Evolutionary conservation across 345 rosid species (phyloP), one percentile per base, ranked within the genome.

Genomic region (Eucalyptus marginata): DNA sequence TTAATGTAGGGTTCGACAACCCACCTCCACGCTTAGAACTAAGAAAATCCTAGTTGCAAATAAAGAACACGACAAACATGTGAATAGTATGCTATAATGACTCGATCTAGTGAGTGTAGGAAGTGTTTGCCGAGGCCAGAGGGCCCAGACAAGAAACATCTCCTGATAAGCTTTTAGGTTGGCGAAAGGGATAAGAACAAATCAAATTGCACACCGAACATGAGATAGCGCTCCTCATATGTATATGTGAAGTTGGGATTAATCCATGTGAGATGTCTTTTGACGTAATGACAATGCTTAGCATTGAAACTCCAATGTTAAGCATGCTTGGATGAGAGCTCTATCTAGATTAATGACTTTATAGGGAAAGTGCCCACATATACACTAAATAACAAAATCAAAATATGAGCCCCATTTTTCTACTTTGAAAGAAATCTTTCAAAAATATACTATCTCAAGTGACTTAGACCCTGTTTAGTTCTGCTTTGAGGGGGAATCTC

Each of bases 21-120:
- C 22, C 11, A 66, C 36, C 76, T n/a, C 4, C 20, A 0, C 2
- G 6, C 13, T 68, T 5, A n/a, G 7, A 33, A 68, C 20, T 33
- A 68, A 68, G 25, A 68, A 68, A 76, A 76, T 24, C 47, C 47
- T 10, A 36, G 27, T 22, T 18, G 5, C 14, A 36, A 10, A 76
- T 76, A 20, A 40, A 76, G 4, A 7, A 68, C 24, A 40, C 1
- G 15, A 36, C 3, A 2, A 40, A 76, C 8, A 5, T 40, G 16
- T 10, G 84, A 76, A 6, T 1, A 0, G 16, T 3, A 11, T 76
- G 15, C 8, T 1, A 0, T 71, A 36, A 18, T 1, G 1, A 10
- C 27, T 22, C 1, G 0, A 40, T 76, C 27, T 4, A 6, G 7
- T 10, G 9, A 76, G 4, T 1, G 47, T 3, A 13, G 7, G 3